A percentile compares a stretch with the other conserved stretches of the same genome.
Evolutionary conservation across 768 basidiomycete species (phyloP).

Genomic region (Pleurotus giganteus): DNA sequence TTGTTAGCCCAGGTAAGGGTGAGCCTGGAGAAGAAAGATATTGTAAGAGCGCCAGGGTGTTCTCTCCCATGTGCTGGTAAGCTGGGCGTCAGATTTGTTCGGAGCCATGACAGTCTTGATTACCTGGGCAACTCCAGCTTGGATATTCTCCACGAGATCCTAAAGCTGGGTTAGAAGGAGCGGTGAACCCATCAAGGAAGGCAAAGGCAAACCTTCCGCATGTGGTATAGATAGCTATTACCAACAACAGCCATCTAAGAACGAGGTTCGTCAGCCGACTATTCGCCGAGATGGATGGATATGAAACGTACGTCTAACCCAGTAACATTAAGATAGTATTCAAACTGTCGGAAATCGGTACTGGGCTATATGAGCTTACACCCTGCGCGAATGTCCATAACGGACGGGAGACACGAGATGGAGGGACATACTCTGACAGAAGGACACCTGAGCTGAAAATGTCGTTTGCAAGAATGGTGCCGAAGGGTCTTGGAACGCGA

Average conservation of each 20-base stretch:
- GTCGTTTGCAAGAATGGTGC: constrained; percentile 87
- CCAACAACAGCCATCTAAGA: constrained; percentile 87
- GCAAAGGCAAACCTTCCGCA: constrained; percentile 63
- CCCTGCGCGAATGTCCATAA: neutral
- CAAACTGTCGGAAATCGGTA: constrained; percentile 95
- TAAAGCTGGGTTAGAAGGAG: constrained; percentile 19
- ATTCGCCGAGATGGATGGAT: neutral
- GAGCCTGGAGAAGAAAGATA: constrained; percentile 71
- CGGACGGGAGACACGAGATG: neutral
- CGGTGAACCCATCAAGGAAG: neutral
- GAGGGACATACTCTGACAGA: constrained; percentile 73
- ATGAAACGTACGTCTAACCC: constrained; percentile 74
- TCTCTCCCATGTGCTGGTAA: constrained; percentile 87
- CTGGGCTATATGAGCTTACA: constrained; percentile 33
- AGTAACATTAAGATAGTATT: constrained; percentile 84
- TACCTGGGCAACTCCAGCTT: constrained; percentile 74
- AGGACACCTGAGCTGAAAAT: constrained; percentile 90
- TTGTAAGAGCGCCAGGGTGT: constrained; percentile 73
- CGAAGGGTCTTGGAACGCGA: constrained; percentile 82
- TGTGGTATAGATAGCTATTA: constrained; percentile 93
- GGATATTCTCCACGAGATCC: constrained; percentile 83
- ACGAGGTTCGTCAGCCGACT: constrained; percentile 4
- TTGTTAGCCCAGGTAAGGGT: constrained; percentile 63
- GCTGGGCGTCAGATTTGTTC: neutral
- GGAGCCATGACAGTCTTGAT: constrained; percentile 7